phyloP scores from a whole-genome alignment of 140 eudicot species.

The Oenanthe javanica region DNA sequence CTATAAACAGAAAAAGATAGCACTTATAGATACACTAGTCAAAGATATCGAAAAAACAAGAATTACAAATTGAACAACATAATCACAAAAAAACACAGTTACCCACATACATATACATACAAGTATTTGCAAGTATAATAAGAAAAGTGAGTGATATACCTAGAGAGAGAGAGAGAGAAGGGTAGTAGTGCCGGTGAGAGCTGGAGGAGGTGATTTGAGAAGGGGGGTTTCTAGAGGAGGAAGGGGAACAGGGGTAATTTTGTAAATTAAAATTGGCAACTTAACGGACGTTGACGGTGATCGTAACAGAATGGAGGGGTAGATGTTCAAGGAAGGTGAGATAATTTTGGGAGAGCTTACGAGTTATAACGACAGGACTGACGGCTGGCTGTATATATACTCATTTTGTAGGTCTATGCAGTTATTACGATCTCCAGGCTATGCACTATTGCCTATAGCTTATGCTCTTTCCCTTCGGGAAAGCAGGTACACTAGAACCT shows the following conservation, averaged over 20 bases:
- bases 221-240: neutral
- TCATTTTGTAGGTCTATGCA: neutral
- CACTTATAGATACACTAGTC: neutral
- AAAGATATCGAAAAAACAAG: neutral
- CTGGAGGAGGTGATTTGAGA: slow-evolving; percentile 2
- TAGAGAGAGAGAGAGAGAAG: neutral
- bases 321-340: neutral
- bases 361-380: neutral
- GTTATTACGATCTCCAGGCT: neutral
- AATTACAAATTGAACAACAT: neutral
- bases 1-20: neutral
- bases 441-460: neutral
- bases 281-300: neutral
- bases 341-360: neutral
- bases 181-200: neutral
- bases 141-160: neutral
- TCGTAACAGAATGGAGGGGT: neutral
- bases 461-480: too few relatives aligned
- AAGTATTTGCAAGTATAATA: neutral
- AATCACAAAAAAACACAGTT: neutral
- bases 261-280: neutral
- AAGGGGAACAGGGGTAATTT: neutral
- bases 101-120: neutral
- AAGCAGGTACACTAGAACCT: too few relatives aligned
- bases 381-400: neutral